Conservation (phyloP, 1,284 basidiomycete species). For the Sanghuangporus sanghuang region DNA sequence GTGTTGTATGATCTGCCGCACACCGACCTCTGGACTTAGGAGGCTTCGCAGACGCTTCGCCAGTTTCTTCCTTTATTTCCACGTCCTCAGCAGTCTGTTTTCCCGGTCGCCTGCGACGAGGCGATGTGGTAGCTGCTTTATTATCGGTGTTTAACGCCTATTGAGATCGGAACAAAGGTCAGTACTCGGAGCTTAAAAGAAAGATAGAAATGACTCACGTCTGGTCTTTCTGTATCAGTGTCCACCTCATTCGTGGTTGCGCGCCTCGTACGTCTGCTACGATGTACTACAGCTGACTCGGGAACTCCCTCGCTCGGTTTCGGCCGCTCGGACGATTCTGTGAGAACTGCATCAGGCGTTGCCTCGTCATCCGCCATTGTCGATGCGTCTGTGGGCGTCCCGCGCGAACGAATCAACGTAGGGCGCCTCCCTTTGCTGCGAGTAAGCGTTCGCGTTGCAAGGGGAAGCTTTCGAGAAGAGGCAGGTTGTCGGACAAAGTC, state of each 20-base stretch:
- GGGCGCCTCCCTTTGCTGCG: slow-evolving; percentile 5
- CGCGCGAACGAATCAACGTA: slow-evolving; percentile 6
- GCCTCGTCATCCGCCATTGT: slow-evolving; percentile 23
- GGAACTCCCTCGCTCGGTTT: slow-evolving; percentile 11
- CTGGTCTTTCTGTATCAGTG: not conserved
- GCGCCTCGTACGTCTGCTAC: not conserved
- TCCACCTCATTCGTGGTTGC: not conserved
- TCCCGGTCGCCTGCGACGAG: not conserved
- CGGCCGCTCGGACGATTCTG: slow-evolving; percentile 4
- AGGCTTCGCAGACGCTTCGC: not conserved
- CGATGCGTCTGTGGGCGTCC: slow-evolving; percentile 18
- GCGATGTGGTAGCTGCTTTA: not conserved
- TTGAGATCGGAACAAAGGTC: not conserved
- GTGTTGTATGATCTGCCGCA: not conserved
- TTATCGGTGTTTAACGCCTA: not conserved
- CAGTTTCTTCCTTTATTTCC: not conserved
- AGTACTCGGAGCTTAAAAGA: not conserved
- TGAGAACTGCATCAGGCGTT: slow-evolving; percentile 13
- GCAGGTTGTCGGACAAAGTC: not conserved
- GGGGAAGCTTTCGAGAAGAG: not conserved
- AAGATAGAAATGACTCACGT: not conserved
- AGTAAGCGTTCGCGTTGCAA: not conserved
- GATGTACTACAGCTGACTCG: slow-evolving; percentile 13
- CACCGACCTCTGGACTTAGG: not conserved
- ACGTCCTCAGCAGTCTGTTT: not conserved